Evolutionary conservation across 2,329 filamentous ascomycete species (phyloP), one percentile per base, ranked within the genome.

Genomic region (Colletotrichum coccodes): DNA sequence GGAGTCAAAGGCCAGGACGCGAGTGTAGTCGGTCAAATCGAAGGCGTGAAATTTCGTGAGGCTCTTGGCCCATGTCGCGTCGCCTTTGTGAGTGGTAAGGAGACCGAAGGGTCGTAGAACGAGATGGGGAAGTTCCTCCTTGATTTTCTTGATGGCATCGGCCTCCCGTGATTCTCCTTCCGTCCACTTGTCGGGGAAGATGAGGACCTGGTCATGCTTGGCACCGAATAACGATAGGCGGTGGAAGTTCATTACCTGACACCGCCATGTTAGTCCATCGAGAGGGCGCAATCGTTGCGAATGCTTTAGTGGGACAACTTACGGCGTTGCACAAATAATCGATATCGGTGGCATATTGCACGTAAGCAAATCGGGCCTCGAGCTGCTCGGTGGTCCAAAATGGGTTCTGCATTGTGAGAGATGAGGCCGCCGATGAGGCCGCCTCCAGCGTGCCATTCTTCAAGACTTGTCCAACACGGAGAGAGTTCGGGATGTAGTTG

Each of bases 11-110:
- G 90, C 88, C 8, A 82, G 71, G 1, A 85, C 81, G 0, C 78
- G 75, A 0, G 68, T 64, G 44, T 92, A 93, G 63, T 90, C 83
- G 0, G 87, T 88, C 60, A 92, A 88, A 67, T 90, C 90, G 75
- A 92, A 93, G 2, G 90, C 89, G 23, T 91, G 84, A 38, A 92
- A 85, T 75, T 94, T 93, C 26, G 90, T 91, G 73, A 89, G 89
- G 3, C 87, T 89, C 40, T 87, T 85, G 64, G 89, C 86, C 90
- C 89, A 92, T 1, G 88, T 89, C 21, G 79, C 82, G 46, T 44
- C 47, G 23, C 63, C 67, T 30, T 70, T 70, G 36, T 64, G 60
- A 26, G 62, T 68, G 16, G 53, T 23, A 12, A 70, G 52, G 6
- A 68, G 42, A 16, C 42, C 58, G 40, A 63, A 68, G 38, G 67